phyloP scores from a whole-genome alignment of 2,329 filamentous ascomycete genomes.

The Aspergillus ochraceoroseus region DNA sequence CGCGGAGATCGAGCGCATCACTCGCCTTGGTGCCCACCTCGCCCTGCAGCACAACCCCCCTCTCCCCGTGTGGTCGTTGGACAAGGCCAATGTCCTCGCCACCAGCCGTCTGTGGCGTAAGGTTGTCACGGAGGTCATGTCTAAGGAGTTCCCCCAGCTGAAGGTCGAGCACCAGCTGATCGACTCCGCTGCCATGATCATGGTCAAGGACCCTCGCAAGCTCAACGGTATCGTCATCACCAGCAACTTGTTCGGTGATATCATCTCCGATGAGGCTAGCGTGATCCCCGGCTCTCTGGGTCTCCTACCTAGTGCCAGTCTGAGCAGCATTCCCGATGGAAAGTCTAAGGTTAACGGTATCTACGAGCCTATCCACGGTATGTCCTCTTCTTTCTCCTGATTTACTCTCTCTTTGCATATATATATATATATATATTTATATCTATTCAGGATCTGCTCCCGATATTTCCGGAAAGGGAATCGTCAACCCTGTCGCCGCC shows the following conservation, averaged over 20 bases:
- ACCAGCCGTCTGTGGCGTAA: slow-evolving; percentile 86
- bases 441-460: slow-evolving; percentile 68
- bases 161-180: slow-evolving; percentile 85
- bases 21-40: slow-evolving; percentile 72
- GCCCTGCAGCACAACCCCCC: slow-evolving; percentile 72
- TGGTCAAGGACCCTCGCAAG: slow-evolving; percentile 86
- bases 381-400: slow-evolving; percentile 20
- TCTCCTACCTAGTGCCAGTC: slow-evolving; percentile 77
- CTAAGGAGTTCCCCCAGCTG: slow-evolving; percentile 81
- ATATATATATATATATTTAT: not conserved
- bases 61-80: slow-evolving; percentile 74
- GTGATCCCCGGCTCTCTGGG: slow-evolving; percentile 91
- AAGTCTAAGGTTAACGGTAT: slow-evolving; percentile 85
- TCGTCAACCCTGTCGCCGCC: slow-evolving; percentile 88
- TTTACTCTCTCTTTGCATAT: not conserved
- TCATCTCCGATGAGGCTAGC: slow-evolving; percentile 90
- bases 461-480: slow-evolving; percentile 85
- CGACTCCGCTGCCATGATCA: slow-evolving; percentile 93
- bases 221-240: slow-evolving; percentile 90
- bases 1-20: slow-evolving; percentile 81
- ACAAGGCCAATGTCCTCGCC: slow-evolving; percentile 95
- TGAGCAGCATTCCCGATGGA: slow-evolving; percentile 80
- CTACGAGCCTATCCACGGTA: slow-evolving; percentile 96
- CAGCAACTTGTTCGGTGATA: slow-evolving; percentile 92
- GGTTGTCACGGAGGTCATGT: slow-evolving; percentile 77